phyloP scores from a whole-genome alignment of 306 rosid species.

The Cicer bijugum region DNA sequence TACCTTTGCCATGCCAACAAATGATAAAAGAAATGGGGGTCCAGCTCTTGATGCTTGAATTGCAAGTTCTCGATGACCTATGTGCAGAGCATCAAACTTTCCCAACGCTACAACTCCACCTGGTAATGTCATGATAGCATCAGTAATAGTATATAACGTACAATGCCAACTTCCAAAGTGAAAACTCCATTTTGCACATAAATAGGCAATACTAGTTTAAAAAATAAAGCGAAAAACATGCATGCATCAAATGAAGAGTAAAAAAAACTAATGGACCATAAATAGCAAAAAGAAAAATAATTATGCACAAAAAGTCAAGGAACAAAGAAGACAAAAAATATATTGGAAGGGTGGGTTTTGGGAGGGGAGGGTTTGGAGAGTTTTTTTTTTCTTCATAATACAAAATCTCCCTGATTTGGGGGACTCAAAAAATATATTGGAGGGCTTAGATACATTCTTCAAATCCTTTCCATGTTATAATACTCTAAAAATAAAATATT shows the following conservation, averaged over 20 bases:
- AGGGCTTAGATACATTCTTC: too few relatives aligned
- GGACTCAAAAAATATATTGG: too few relatives aligned
- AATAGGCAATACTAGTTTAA: slow-evolving; percentile 10
- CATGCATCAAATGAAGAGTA: not conserved
- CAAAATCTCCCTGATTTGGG: too few relatives aligned
- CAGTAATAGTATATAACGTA: not conserved
- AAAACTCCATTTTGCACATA: slow-evolving; percentile 28
- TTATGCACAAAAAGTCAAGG: not conserved
- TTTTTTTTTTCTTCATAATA: too few relatives aligned
- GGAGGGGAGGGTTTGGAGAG: too few relatives aligned
- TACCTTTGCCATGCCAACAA: slow-evolving; percentile 88
- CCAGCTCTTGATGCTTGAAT: slow-evolving; percentile 94
- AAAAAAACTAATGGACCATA: slow-evolving; percentile 2
- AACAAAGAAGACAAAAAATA: not conserved
- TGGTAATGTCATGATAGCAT: slow-evolving; percentile 44
- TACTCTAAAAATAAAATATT: too few relatives aligned
- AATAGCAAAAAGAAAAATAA: slow-evolving; percentile 15
- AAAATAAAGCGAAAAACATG: not conserved
- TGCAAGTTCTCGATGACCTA: slow-evolving; percentile 96
- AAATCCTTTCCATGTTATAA: too few relatives aligned
- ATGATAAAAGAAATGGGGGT: slow-evolving; percentile 88
- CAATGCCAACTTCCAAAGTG: slow-evolving; percentile 5
- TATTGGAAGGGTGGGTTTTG: too few relatives aligned
- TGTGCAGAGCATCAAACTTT: slow-evolving; percentile 92
- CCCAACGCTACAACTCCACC: slow-evolving; percentile 97